phyloP scores from a whole-genome alignment of 768 basidiomycete species.

The Termitomyces sp. region DNA sequence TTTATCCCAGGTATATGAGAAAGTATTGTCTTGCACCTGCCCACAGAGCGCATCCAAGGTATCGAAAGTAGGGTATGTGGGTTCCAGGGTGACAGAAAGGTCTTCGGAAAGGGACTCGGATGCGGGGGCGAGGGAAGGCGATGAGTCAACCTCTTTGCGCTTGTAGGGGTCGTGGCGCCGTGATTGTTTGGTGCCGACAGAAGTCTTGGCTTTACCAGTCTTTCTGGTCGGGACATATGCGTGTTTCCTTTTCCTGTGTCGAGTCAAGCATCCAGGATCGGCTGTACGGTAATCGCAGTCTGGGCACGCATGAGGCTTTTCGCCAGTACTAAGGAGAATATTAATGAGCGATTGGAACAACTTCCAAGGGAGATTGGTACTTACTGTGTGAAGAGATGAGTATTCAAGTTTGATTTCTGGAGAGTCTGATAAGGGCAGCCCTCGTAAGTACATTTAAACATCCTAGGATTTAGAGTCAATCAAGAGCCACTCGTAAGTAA shows the following conservation, averaged over 20 bases:
- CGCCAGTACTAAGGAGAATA: slow-evolving; percentile 18
- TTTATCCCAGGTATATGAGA: slow-evolving; percentile 6
- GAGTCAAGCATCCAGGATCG: slow-evolving; percentile 24
- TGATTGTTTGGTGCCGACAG: not conserved
- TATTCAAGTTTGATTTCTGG: slow-evolving; percentile 25
- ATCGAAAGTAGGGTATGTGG: not conserved
- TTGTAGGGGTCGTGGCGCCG: not conserved
- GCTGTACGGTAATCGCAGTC: slow-evolving; percentile 21
- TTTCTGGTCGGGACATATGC: slow-evolving; percentile 13
- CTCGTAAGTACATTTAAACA: slow-evolving; percentile 20
- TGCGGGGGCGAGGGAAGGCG: not conserved
- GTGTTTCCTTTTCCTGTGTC: slow-evolving; percentile 26
- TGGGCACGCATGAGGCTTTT: slow-evolving; percentile 21
- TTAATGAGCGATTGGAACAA: not conserved
- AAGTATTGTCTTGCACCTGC: not conserved
- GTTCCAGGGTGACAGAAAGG: not conserved
- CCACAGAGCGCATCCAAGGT: not conserved
- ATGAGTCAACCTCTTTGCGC: not conserved
- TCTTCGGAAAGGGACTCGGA: not conserved
- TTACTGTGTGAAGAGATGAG: slow-evolving; percentile 27
- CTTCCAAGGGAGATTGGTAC: not conserved
- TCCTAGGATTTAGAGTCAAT: slow-evolving; percentile 11
- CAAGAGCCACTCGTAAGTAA: not conserved
- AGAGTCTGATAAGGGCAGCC: slow-evolving; percentile 22
- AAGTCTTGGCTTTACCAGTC: not conserved